A percentile compares a stretch with the other conserved stretches of the same genome.
Conservation (phyloP, 1,284 basidiomycete species). For the Pulchroboletus neoregius region DNA sequence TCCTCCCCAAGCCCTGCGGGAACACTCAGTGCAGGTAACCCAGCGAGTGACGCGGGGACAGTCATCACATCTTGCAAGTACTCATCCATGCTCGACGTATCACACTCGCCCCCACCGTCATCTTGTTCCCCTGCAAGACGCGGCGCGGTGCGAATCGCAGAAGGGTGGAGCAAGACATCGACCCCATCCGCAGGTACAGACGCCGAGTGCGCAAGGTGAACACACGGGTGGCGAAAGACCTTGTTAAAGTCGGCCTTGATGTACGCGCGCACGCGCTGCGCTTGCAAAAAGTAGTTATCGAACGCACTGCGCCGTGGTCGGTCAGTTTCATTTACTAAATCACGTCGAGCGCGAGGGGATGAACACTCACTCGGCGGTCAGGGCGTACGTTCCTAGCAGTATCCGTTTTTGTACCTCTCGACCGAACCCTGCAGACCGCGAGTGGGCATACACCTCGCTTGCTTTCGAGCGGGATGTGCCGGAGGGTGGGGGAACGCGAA, state of each 20-base stretch:
- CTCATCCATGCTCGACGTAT: slow-evolving; percentile 38
- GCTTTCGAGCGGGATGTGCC: slow-evolving; percentile 45
- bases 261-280: slow-evolving; percentile 72
- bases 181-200: slow-evolving; percentile 42
- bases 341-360: background rate
- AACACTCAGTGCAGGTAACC: slow-evolving; percentile 79
- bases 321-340: background rate
- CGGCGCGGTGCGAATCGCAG: slow-evolving; percentile 78
- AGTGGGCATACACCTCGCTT: slow-evolving; percentile 52
- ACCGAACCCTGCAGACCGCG: slow-evolving; percentile 72
- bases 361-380: slow-evolving; percentile 79
- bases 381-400: slow-evolving; percentile 87
- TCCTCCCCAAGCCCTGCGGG: slow-evolving; percentile 50
- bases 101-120: background rate
- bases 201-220: slow-evolving; percentile 37
- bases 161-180: slow-evolving; percentile 84
- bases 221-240: slow-evolving; percentile 59
- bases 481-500: slow-evolving; percentile 42
- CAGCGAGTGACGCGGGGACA: slow-evolving; percentile 87
- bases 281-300: slow-evolving; percentile 95
- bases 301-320: slow-evolving; percentile 61
- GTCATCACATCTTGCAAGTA: slow-evolving; percentile 94
- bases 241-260: slow-evolving; percentile 74
- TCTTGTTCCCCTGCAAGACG: slow-evolving; percentile 34
- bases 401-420: slow-evolving; percentile 84